A percentile compares a stretch with the other conserved stretches of the same genome.
phyloP scores from a whole-genome alignment of 306 rosid species.

The Malus orientalis region DNA sequence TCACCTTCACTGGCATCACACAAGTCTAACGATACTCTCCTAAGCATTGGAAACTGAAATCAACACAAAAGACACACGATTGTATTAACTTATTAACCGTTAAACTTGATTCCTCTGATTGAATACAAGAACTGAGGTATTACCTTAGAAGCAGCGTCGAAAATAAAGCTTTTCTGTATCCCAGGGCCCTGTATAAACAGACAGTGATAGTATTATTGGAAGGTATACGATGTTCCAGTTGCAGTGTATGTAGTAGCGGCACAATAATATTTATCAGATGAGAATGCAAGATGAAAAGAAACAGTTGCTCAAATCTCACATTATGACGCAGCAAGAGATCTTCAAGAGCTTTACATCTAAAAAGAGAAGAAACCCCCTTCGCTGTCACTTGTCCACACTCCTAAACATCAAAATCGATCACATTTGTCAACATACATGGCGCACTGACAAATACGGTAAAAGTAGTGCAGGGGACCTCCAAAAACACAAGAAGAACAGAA shows the following conservation, averaged over 20 bases:
- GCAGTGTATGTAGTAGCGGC: no score
- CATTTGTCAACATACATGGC: constrained; percentile 4
- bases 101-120: constrained; percentile 11
- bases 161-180: constrained; percentile 48
- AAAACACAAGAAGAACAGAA: no score
- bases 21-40: constrained; percentile 59
- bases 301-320: constrained; percentile 37
- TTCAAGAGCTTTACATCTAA: constrained; percentile 69
- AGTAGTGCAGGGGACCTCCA: no score
- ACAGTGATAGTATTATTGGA: no score
- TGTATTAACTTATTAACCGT: not conserved
- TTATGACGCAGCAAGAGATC: constrained; percentile 77
- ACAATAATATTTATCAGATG: not conserved
- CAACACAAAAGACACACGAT: constrained; percentile 13
- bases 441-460: not conserved
- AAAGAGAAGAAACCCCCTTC: constrained; percentile 57
- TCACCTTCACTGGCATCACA: constrained; percentile 74
- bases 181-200: constrained; percentile 51
- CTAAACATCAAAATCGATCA: constrained; percentile 30
- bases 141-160: constrained; percentile 58
- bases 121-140: not conserved
- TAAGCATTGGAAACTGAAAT: constrained; percentile 60
- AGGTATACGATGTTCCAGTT: no score
- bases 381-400: constrained; percentile 73
- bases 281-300: not conserved